phyloP scores from a whole-genome alignment of 108 stramenopile species.

The Cyclotella baltica region DNA sequence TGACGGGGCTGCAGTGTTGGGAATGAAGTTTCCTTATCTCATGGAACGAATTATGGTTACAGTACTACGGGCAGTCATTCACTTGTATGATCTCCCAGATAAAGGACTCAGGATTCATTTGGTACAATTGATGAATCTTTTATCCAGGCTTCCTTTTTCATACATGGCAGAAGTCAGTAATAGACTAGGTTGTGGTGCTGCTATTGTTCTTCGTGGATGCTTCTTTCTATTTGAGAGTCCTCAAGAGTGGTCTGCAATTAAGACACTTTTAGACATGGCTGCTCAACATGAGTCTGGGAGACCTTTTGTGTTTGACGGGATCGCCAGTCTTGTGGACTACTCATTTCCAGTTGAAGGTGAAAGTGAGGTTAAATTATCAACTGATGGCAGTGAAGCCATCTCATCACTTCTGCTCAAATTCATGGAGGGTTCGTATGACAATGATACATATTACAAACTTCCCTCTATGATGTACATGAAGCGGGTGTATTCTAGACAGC shows the following conservation, averaged over 20 bases:
- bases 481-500: constrained; percentile 53
- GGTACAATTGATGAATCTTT: constrained; percentile 56
- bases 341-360: constrained; percentile 33
- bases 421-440: constrained; percentile 67
- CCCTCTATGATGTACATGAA: constrained; percentile 83
- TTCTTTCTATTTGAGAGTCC: constrained; percentile 64
- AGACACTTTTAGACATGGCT: constrained; percentile 66
- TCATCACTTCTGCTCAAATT: constrained; percentile 68
- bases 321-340: constrained; percentile 74
- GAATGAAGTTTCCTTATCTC: constrained; percentile 66
- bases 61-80: constrained; percentile 75
- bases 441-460: constrained; percentile 61
- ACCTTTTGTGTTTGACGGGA: constrained; percentile 83
- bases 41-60: constrained; percentile 79
- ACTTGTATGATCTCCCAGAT: constrained; percentile 70
- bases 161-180: constrained; percentile 68
- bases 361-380: constrained; percentile 48
- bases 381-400: constrained; percentile 58
- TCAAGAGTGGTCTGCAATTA: constrained; percentile 78
- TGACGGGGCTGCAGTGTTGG: constrained; percentile 21
- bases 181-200: constrained; percentile 81
- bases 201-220: constrained; percentile 73
- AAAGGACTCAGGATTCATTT: constrained; percentile 65
- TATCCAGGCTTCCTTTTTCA: constrained; percentile 53
- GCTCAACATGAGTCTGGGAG: constrained; percentile 64